phyloP scores from a whole-genome alignment of 805 yeast species.

The Starmerella floricola region DNA sequence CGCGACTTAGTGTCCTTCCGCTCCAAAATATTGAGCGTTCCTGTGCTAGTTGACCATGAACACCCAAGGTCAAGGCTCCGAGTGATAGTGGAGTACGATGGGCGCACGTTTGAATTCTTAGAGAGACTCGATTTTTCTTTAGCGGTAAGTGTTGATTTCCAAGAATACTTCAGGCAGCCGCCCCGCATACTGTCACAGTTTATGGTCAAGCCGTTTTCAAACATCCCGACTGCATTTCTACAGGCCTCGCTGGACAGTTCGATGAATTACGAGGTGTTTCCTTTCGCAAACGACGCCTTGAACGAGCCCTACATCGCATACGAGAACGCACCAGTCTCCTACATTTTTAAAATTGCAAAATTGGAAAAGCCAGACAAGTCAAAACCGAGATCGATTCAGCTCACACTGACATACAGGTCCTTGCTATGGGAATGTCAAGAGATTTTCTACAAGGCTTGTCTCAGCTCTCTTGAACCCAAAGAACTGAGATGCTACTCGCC shows the following conservation, averaged over 20 bases:
- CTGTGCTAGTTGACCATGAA: constrained; percentile 25
- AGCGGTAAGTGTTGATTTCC: constrained; percentile 62
- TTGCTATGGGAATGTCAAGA: constrained; percentile 18
- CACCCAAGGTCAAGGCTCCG: constrained; percentile 20
- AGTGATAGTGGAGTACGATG: constrained; percentile 24
- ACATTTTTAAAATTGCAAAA: constrained; percentile 36
- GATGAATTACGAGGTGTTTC: constrained; percentile 27
- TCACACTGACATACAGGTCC: constrained; percentile 16
- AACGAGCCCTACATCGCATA: constrained; percentile 36
- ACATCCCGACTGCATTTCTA: constrained; percentile 43
- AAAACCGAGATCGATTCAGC: constrained; percentile 18
- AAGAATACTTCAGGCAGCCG: constrained; percentile 52
- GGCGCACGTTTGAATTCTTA: constrained; percentile 21
- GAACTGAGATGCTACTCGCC: constrained; percentile 33
- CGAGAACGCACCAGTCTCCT: constrained; percentile 58
- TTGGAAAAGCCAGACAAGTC: constrained; percentile 24
- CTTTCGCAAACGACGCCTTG: constrained; percentile 15
- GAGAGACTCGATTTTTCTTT: constrained; percentile 40
- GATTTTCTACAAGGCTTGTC: constrained; percentile 17
- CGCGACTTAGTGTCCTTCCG: constrained; percentile 9
- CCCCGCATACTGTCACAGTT: constrained; percentile 51
- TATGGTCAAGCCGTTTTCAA: constrained; percentile 49
- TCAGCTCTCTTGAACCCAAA: constrained; percentile 13
- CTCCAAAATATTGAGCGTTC: constrained; percentile 21
- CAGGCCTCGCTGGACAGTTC: constrained; percentile 34